Evolutionary conservation across 176 grass and related monocot species (phyloP).

Genomic region (Musa acuminata): DNA sequence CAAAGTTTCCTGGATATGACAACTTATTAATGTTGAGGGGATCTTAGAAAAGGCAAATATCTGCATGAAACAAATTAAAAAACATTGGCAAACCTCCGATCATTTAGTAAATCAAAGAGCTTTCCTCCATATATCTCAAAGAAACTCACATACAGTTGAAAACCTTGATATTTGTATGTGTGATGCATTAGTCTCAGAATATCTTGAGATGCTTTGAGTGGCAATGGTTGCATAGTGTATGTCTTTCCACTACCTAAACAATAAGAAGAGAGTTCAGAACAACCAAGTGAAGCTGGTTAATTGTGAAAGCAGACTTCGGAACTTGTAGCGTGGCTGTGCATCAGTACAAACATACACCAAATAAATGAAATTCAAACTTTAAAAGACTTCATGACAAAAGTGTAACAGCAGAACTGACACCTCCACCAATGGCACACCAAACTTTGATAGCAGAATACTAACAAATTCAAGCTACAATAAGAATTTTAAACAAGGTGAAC

Average conservation of each 20-base stretch:
- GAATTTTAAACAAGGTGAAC: no score
- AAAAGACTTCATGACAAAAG: no score
- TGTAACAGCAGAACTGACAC: no score
- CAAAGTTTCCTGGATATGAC: constrained; percentile 35
- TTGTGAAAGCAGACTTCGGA: no score
- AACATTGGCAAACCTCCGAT: constrained; percentile 25
- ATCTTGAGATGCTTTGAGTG: constrained; percentile 45
- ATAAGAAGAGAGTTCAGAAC: neutral
- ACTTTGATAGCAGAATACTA: no score
- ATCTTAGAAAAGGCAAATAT: neutral
- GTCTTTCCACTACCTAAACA: constrained; percentile 47
- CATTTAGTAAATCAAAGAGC: constrained; percentile 44
- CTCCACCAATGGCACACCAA: no score
- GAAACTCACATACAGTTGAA: constrained; percentile 44
- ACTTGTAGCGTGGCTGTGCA: no score
- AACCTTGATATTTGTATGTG: constrained; percentile 38
- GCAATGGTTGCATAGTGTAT: constrained; percentile 49
- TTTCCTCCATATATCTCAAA: constrained; percentile 59
- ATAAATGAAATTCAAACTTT: no score
- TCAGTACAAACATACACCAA: no score
- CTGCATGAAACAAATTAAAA: neutral
- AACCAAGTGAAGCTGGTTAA: neutral
- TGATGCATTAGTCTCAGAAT: constrained; percentile 34
- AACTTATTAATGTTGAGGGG: neutral
- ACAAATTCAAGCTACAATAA: no score